Evolutionary conservation across 2,329 filamentous ascomycete genomes (phyloP).

Genomic region (Phyllosticta citriasiana): DNA sequence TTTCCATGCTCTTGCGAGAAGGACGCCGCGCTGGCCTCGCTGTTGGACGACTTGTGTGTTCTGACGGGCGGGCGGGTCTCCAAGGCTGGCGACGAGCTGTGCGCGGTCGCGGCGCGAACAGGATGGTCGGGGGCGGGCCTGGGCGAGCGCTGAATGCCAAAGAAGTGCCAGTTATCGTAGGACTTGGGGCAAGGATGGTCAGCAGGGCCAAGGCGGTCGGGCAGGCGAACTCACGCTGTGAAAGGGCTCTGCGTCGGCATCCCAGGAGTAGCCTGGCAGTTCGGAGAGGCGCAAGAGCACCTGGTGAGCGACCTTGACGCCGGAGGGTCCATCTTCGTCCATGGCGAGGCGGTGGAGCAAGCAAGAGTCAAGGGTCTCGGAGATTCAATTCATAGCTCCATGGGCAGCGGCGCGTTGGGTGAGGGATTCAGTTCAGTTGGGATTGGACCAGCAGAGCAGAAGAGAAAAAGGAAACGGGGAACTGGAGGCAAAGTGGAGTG

Average conservation of each 20-base stretch:
- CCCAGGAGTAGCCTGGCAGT: conserved; percentile 30
- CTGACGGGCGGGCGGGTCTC: conserved; percentile 20
- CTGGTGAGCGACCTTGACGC: conserved; percentile 20
- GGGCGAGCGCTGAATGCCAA: conserved; percentile 26
- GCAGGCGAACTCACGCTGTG: conserved; percentile 30
- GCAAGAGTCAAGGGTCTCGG: background rate
- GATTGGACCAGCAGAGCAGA: too few relatives aligned
- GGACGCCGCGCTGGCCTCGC: conserved; percentile 25
- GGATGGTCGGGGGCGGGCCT: background rate
- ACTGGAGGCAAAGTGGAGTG: background rate
- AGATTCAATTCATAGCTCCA: conserved; percentile 6
- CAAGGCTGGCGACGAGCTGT: conserved; percentile 21
- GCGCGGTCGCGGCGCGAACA: conserved; percentile 14
- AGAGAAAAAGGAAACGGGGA: background rate
- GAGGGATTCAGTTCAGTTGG: background rate
- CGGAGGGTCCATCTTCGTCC: conserved; percentile 7
- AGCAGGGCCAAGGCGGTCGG: conserved; percentile 11
- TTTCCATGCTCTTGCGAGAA: conserved; percentile 30
- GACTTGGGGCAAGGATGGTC: conserved; percentile 34
- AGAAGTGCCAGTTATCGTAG: conserved; percentile 75
- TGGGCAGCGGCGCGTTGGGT: background rate
- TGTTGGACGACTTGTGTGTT: conserved; percentile 25
- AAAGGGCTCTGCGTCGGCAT: conserved; percentile 34
- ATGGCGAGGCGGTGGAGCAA: conserved; percentile 2
- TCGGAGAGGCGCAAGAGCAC: conserved; percentile 27